phyloP scores from a whole-genome alignment of 2,329 filamentous ascomycete genomes.

The Akanthomyces dipterigenus region DNA sequence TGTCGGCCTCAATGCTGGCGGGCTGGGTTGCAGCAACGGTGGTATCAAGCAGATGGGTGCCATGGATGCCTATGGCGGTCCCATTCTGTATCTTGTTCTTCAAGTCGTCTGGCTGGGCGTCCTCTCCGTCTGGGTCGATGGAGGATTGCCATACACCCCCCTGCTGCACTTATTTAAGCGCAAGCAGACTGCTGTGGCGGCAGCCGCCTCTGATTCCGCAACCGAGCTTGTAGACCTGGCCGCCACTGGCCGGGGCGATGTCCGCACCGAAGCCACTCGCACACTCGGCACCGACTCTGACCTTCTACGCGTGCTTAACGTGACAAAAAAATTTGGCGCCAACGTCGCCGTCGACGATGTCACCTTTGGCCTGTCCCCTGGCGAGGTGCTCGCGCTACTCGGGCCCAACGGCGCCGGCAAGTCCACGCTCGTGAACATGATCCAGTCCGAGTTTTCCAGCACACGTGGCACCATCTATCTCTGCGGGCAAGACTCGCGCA shows the following conservation, averaged over 20 bases:
- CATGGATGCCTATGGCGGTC: slow-evolving; percentile 63
- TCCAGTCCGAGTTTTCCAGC: slow-evolving; percentile 71
- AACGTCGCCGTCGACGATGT: slow-evolving; percentile 73
- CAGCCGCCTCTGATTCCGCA: slow-evolving; percentile 24
- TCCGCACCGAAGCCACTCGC: slow-evolving; percentile 48
- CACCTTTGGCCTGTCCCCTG: slow-evolving; percentile 65
- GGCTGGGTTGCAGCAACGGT: slow-evolving; percentile 59
- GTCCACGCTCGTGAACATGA: slow-evolving; percentile 73
- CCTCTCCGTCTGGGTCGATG: slow-evolving; percentile 69
- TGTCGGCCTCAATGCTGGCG: slow-evolving; percentile 71
- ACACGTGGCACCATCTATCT: slow-evolving; percentile 61
- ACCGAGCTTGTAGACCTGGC: slow-evolving; percentile 16
- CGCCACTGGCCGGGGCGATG: slow-evolving; percentile 20
- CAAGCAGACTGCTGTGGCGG: slow-evolving; percentile 21
- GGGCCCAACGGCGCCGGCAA: slow-evolving; percentile 86
- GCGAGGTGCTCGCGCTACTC: slow-evolving; percentile 75
- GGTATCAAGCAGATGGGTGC: slow-evolving; percentile 61
- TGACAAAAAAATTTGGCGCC: slow-evolving; percentile 67
- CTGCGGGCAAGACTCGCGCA: slow-evolving; percentile 57
- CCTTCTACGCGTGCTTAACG: slow-evolving; percentile 63
- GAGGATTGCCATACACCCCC: slow-evolving; percentile 36
- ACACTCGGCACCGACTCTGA: slow-evolving; percentile 51
- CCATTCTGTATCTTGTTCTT: slow-evolving; percentile 69
- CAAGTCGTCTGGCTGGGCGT: slow-evolving; percentile 63
- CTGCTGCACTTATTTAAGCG: slow-evolving; percentile 41